Evolutionary conservation across 208 protist species (phyloP).

Genomic region (Acanthamoeba castellanii): DNA sequence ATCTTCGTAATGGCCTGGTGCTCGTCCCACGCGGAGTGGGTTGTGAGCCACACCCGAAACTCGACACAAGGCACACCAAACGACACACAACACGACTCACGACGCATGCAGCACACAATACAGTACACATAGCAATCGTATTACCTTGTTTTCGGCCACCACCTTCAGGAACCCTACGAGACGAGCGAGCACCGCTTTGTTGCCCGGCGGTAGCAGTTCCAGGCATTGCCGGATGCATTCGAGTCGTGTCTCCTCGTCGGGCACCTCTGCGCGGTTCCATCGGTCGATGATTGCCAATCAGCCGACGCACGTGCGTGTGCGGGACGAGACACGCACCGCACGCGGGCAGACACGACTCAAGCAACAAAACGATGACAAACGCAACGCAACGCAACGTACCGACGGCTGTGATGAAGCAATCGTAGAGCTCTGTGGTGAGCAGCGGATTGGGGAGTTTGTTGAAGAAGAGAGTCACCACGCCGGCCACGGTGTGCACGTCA

Average conservation of each 20-base stretch:
- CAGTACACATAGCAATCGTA: no score
- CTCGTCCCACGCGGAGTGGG: no score
- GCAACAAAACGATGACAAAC: no score
- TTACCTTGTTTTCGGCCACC: constrained; percentile 49
- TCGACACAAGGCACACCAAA: no score
- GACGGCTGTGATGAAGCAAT: constrained; percentile 56
- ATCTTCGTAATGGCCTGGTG: constrained; percentile 42
- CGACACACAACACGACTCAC: not conserved
- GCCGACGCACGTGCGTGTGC: no score
- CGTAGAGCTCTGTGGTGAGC: constrained; percentile 59
- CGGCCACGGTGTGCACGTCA: constrained; percentile 68
- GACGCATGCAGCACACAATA: no score
- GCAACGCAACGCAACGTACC: constrained; percentile 1
- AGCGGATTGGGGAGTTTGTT: constrained; percentile 66
- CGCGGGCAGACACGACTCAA: not conserved
- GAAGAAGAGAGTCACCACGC: constrained; percentile 61
- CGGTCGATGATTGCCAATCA: not conserved
- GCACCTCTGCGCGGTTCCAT: not conserved
- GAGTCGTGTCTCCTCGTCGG: constrained; percentile 35
- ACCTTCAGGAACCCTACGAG: constrained; percentile 32
- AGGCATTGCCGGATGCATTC: constrained; percentile 68
- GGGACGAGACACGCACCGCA: no score
- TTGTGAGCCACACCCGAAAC: no score
- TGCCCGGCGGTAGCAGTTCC: constrained; percentile 53
- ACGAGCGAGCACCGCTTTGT: constrained; percentile 58